Percentiles rank a stretch among this genome's conserved stretches.
Conservation (phyloP, 768 basidiomycete genomes). For the Mrakia hoshinonis region DNA sequence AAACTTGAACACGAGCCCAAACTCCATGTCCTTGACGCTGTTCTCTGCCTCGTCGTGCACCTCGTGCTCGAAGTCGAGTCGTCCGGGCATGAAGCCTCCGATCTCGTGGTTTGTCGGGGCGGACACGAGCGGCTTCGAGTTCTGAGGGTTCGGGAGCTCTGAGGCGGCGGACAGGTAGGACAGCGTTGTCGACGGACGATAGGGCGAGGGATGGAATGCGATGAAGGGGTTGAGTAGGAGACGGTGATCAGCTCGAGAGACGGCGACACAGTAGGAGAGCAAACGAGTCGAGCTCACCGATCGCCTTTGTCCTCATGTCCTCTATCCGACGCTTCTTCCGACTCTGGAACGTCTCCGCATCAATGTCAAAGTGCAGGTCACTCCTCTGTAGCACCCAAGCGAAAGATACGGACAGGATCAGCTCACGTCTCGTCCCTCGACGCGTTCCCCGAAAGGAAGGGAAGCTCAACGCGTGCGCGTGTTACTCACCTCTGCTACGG, state of each 20-base stretch:
- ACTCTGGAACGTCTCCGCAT: slow-evolving; percentile 74
- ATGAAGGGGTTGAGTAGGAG: slow-evolving; percentile 37
- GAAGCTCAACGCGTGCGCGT: not conserved
- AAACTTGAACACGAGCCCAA: slow-evolving; percentile 74
- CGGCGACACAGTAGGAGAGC: not conserved
- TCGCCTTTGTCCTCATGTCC: slow-evolving; percentile 49
- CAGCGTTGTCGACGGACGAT: no score
- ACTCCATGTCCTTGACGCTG: slow-evolving; percentile 88
- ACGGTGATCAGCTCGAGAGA: not conserved
- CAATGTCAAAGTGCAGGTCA: slow-evolving; percentile 52
- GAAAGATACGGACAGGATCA: slow-evolving; percentile 42
- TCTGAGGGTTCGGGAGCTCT: slow-evolving; percentile 40
- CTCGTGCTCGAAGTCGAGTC: slow-evolving; percentile 98
- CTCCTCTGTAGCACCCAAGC: not conserved
- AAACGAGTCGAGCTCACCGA: slow-evolving; percentile 33
- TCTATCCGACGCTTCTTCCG: slow-evolving; percentile 82
- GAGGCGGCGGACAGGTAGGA: no score
- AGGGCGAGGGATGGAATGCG: slow-evolving; percentile 41
- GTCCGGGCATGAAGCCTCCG: slow-evolving; percentile 83
- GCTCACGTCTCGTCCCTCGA: slow-evolving; percentile 22
- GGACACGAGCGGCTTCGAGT: slow-evolving; percentile 70
- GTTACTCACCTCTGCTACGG: not conserved
- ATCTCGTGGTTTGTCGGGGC: slow-evolving; percentile 82
- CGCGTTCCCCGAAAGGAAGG: not conserved
- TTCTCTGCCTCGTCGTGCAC: slow-evolving; percentile 90